These are phyloP conservation scores for Trichoderma guizhouense DNA, from an alignment of 2,329 filamentous ascomycete genomes.

Conservation along the genomic window DNA sequence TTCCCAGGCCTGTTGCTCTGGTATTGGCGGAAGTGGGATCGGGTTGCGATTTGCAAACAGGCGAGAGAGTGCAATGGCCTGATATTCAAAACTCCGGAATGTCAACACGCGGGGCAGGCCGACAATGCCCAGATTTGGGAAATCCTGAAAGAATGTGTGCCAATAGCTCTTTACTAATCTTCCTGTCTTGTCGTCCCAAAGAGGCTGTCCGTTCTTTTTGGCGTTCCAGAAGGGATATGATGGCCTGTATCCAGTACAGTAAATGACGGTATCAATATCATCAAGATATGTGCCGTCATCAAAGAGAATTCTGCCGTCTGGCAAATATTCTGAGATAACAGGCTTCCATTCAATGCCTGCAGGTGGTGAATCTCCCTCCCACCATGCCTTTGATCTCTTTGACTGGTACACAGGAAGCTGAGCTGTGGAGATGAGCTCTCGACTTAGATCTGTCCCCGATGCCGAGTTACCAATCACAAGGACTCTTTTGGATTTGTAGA, in stretches of 20 bases:
- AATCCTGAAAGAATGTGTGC: constrained; percentile 52
- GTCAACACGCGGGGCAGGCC: constrained; percentile 51
- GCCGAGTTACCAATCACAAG: constrained; percentile 44
- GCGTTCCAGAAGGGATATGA: constrained; percentile 50
- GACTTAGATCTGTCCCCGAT: constrained; percentile 40
- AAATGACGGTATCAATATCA: constrained; percentile 39
- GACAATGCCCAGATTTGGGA: constrained; percentile 47
- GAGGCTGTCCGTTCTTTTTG: constrained; percentile 39
- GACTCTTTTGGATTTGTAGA: constrained; percentile 34
- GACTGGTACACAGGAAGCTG: constrained; percentile 50
- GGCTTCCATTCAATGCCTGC: constrained; percentile 53
- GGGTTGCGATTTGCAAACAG: constrained; percentile 43
- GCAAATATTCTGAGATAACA: constrained; percentile 42
- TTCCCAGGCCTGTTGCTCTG: constrained; percentile 48
- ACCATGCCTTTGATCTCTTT: constrained; percentile 44
- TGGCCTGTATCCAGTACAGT: constrained; percentile 42
- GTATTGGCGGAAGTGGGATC: constrained; percentile 35
- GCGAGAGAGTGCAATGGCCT: constrained; percentile 51
- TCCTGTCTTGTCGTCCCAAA: constrained; percentile 49
- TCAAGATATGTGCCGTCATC: constrained; percentile 35
- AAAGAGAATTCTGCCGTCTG: constrained; percentile 44
- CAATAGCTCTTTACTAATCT: constrained; percentile 46
- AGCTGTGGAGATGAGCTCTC: constrained; percentile 37
- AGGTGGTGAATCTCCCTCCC: constrained; percentile 48
- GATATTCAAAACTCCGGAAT: constrained; percentile 55